Evolutionary conservation across 345 rosid species (phyloP), one percentile per base, ranked within the genome.

Genomic region (Rhizophora apiculata): DNA sequence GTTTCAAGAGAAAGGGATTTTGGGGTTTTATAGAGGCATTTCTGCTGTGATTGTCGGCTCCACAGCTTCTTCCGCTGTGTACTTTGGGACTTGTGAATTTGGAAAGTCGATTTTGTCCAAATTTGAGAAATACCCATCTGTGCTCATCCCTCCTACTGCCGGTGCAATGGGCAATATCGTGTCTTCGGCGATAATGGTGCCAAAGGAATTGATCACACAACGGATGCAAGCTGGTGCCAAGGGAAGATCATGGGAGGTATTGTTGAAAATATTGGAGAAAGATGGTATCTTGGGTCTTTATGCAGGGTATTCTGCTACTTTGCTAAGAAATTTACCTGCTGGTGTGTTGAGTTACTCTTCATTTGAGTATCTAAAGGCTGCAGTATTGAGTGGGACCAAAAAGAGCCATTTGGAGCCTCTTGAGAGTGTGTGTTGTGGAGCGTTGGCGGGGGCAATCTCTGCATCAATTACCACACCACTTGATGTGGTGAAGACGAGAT

Each of bases 151-250:
- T 58, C 98, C 98, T 9, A 89, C 95, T 10, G 97, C 95, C 11
- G 98, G 98, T 15, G 98, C 96, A 1, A 91, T 94, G 97, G 97
- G 98, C 8, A 94, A 91, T 64, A 82, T 94, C 37, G 90, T 88
- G 63, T 94, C 97, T 0, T 94, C 98, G 0, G 96, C 95, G 2
- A 91, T 94, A 37, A 94, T 88, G 98, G 96, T 94, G 51, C 97
- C 97, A 0, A 91, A 89, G 70, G 98, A 94, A 67, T 80, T 94
- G 71, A 94, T 94, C 39, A 91, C 95, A 0, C 97, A 91, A 76
- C 80, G 93, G 72, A 89, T 94, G 96, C 98, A 94, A 65, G 96
- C 91, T 10, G 95, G 95, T 48, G 95, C 90, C 1, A 82, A 84
- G 74, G 98, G 96, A 1, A 78, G 95, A 65, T 91, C 98, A 0